Conservation (phyloP, 768 basidiomycete species). For the Phaffia australis region DNA sequence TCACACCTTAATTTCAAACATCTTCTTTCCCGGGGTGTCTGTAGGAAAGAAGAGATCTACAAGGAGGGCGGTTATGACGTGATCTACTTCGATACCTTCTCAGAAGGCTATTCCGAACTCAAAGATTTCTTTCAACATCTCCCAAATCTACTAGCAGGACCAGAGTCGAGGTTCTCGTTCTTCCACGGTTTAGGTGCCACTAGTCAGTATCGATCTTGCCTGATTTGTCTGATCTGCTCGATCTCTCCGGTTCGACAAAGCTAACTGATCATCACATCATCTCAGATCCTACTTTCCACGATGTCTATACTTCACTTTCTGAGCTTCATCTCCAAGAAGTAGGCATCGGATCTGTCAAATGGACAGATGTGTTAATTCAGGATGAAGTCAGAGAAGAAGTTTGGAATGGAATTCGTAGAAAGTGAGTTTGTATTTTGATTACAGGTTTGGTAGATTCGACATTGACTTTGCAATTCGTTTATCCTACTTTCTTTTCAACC, state of each 20-base stretch:
- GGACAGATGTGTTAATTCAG: constrained; percentile 70
- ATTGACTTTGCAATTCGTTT: constrained; percentile 27
- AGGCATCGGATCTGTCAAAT: constrained; percentile 58
- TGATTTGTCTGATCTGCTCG: constrained; percentile 10
- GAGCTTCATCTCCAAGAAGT: constrained; percentile 75
- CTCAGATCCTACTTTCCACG: constrained; percentile 8
- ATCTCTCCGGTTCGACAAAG: constrained; percentile 1
- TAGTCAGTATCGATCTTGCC: constrained; percentile 45
- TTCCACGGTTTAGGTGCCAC: constrained; percentile 97
- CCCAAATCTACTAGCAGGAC: constrained; percentile 61
- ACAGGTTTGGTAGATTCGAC: constrained; percentile 28
- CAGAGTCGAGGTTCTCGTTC: constrained; percentile 77
- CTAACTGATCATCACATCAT: neutral
- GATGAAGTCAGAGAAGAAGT: constrained; percentile 47
- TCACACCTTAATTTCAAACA: constrained; percentile 38
- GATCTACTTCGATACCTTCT: constrained; percentile 87
- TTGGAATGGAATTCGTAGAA: constrained; percentile 51
- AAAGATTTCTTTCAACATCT: constrained; percentile 69
- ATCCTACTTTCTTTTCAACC: constrained; percentile 25
- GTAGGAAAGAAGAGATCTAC: constrained; percentile 47
- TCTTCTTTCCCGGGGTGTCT: constrained; percentile 26
- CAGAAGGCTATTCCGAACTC: constrained; percentile 71
- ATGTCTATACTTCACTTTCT: constrained; percentile 68
- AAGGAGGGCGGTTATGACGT: constrained; percentile 68
- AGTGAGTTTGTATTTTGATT: constrained; percentile 31